Base-by-base conservation (phyloP, 805 yeast genomes). In the Candida chilensis region DNA sequence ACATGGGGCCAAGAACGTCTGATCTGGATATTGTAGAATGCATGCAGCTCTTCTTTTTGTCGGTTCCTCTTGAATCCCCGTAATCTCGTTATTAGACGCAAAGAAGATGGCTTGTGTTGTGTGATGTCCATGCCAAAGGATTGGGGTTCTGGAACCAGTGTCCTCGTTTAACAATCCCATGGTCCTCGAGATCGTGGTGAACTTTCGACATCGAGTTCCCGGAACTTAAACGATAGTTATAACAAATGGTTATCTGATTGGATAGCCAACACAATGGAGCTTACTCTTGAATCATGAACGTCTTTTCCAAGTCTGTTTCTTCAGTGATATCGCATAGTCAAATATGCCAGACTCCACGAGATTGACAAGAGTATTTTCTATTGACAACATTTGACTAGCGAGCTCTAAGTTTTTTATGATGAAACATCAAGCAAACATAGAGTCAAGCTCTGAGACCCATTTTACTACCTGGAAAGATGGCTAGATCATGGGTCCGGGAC, bases 361-460 rank as follows among this genome's bases (percentile, higher is more conserved):
- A 43, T 33, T 46, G 42, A 37, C 37, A 27, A 36, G 41, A 43
- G 40, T 41, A 43, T 47, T 45, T 42, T 42, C 36, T 35, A 28
- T 30, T 32, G 28, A 29, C 40, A 39, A 21, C 17, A 33, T 36
- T 27, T 28, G 30, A 27, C 34, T 28, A 25, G 32, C 30, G 37
- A 29, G 29, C 31, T 21, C 24, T 27, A 38, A 36, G 33, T 33
- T 38, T 48, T 39, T 41, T 32, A 67, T 78, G 88, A 79, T 79
- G 88, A 79, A 70, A 78, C 73, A 64, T 60, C 54, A 64, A 73
- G 71, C 81, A 78, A 74, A 76, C 83, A 77, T 78, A 78, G 88
- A 79, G 88, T 79, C 88, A 79, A 79, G 88, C 87, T 79, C 88
- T 67, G 84, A 40, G 45, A 41, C 48, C 62, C 36, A 56, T 36